These are phyloP conservation scores for Penicillium cataractarum DNA, from an alignment of 495 filamentous ascomycete genomes.

Conservation along the genomic window DNA sequence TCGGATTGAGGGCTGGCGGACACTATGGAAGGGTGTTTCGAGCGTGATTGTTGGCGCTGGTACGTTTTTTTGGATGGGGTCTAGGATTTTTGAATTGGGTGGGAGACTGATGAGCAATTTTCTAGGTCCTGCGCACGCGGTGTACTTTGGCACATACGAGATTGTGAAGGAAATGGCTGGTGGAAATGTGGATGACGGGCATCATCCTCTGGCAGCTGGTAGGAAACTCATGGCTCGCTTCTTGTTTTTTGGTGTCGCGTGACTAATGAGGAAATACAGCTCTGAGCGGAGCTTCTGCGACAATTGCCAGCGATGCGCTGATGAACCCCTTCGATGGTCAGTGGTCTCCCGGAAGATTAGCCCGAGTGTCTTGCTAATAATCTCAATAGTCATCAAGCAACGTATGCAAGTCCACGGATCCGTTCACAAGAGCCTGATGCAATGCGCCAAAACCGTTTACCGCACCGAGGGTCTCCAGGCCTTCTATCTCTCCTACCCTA, in stretches of 20 bases:
- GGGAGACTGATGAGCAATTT: constrained; percentile 32
- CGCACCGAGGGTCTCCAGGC: constrained; percentile 83
- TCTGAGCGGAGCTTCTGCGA: constrained; percentile 88
- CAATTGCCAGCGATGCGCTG: constrained; percentile 93
- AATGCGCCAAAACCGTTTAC: constrained; percentile 88
- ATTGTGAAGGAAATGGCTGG: constrained; percentile 94
- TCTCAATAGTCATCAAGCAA: constrained; percentile 86
- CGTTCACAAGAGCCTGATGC: constrained; percentile 77
- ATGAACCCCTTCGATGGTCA: constrained; percentile 99
- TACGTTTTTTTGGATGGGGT: constrained; percentile 39
- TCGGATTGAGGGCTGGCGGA: constrained; percentile 82
- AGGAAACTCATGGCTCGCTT: constrained; percentile 26
- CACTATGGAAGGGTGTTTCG: constrained; percentile 94
- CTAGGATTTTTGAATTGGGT: constrained; percentile 1
- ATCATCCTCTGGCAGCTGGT: constrained; percentile 94
- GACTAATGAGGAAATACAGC: constrained; percentile 53
- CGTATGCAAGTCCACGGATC: constrained; percentile 98
- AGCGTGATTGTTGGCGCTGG: constrained; percentile 96
- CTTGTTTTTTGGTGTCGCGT: not conserved
- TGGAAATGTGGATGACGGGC: constrained; percentile 82
- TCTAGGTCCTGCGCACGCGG: constrained; percentile 95
- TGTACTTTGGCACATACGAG: constrained; percentile 98
- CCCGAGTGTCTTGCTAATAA: constrained; percentile 18
- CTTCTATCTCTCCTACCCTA: constrained; percentile 99
- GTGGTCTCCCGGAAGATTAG: constrained; percentile 21